Conservation (phyloP, 1,284 basidiomycete species). For the Moniliophthora roreri region DNA sequence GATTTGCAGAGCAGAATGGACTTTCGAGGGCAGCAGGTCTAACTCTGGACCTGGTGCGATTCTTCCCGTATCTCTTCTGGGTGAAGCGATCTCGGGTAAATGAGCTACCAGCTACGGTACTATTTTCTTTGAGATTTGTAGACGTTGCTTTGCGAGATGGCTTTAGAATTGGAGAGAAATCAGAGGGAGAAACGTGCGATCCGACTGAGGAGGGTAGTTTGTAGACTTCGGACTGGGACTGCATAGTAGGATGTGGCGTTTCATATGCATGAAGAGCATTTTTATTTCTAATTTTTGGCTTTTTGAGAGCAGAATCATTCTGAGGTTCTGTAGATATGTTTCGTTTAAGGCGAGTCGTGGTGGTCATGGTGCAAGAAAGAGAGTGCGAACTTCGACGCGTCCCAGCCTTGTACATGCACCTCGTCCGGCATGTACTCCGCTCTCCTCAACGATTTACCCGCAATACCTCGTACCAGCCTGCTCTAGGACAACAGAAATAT, state of each 20-base stretch:
- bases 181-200: slow-evolving; percentile 13
- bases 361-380: slow-evolving; percentile 30
- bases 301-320: slow-evolving; percentile 11
- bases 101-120: slow-evolving; percentile 6
- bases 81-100: slow-evolving; percentile 6
- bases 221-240: slow-evolving; percentile 14
- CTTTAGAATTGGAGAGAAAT: slow-evolving; percentile 19
- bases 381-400: slow-evolving; percentile 3
- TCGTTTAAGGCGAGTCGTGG: slow-evolving; percentile 14
- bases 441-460: no score
- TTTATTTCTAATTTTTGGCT: slow-evolving; percentile 11
- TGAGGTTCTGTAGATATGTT: slow-evolving; percentile 12
- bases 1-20: slow-evolving; percentile 41
- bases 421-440: no score
- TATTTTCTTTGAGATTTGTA: slow-evolving; percentile 16
- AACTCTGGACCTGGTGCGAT: neutral
- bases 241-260: slow-evolving; percentile 15
- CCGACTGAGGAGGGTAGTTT: slow-evolving; percentile 21
- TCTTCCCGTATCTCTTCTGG: slow-evolving; percentile 13
- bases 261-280: slow-evolving; percentile 5
- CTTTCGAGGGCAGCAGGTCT: slow-evolving; percentile 15
- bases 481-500: no score
- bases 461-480: no score
- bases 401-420: no score
- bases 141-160: slow-evolving; percentile 11